phyloP scores from a whole-genome alignment of 2,329 filamentous ascomycete genomes.

The Arthroderma sp. region DNA sequence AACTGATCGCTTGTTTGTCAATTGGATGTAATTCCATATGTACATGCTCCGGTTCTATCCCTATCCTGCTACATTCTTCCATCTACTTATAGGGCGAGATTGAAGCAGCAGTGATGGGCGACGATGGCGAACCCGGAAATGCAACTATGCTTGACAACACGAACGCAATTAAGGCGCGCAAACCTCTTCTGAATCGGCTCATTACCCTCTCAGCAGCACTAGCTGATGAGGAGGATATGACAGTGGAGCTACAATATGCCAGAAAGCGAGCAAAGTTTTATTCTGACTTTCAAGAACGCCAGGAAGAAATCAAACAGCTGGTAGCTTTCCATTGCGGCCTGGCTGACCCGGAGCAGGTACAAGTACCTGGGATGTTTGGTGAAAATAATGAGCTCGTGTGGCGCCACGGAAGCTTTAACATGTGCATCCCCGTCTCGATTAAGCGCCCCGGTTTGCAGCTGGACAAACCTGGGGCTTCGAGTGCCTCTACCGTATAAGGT shows the following conservation, averaged over 20 bases:
- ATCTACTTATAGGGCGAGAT: too few relatives aligned
- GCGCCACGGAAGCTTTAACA: conserved; percentile 10
- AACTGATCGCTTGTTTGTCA: too few relatives aligned
- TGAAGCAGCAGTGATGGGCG: too few relatives aligned
- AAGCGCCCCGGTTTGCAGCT: conserved; percentile 2
- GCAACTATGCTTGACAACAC: background rate
- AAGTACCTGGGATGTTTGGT: conserved; percentile 5
- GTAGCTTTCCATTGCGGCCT: conserved; percentile 9
- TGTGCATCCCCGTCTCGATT: conserved; percentile 9
- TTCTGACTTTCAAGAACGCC: conserved; percentile 1
- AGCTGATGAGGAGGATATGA: conserved; percentile 8
- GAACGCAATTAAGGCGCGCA: background rate
- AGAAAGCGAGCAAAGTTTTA: conserved; percentile 4
- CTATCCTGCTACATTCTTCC: too few relatives aligned
- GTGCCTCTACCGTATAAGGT: conserved; percentile 10
- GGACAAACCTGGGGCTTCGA: conserved; percentile 6
- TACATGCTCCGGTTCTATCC: too few relatives aligned
- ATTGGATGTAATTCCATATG: too few relatives aligned
- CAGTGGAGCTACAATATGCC: conserved; percentile 5
- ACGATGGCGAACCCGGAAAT: background rate
- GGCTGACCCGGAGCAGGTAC: conserved; percentile 5
- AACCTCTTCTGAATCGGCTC: conserved; percentile 1
- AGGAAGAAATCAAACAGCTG: conserved; percentile 6
- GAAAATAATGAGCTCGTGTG: conserved; percentile 4
- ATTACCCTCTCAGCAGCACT: conserved; percentile 7